phyloP scores from a whole-genome alignment of 2,329 filamentous ascomycete genomes.

The Aspergillus flavus region DNA sequence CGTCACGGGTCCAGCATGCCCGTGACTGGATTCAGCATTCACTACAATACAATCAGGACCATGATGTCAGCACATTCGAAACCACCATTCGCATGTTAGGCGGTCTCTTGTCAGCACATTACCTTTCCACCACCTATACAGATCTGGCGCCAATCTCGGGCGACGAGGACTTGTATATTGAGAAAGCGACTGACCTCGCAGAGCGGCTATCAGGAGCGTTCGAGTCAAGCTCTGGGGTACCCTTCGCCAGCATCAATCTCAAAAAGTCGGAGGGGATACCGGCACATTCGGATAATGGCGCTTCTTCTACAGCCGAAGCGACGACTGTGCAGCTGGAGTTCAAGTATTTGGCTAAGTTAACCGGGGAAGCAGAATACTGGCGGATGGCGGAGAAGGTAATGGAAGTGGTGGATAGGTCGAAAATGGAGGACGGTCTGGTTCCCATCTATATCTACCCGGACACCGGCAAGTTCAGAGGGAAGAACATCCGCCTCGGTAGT shows the following conservation, averaged over 20 bases:
- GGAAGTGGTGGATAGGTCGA: constrained; percentile 82
- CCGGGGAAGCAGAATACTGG: constrained; percentile 91
- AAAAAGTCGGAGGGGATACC: constrained; percentile 73
- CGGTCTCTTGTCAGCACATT: constrained; percentile 88
- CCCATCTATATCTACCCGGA: constrained; percentile 88
- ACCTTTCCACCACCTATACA: constrained; percentile 82
- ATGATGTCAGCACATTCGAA: constrained; percentile 97
- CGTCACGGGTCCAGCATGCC: constrained; percentile 78
- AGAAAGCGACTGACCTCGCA: constrained; percentile 91
- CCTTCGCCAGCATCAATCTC: constrained; percentile 87
- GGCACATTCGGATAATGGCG: constrained; percentile 82
- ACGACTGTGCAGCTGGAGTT: constrained; percentile 92
- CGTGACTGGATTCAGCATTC: constrained; percentile 84
- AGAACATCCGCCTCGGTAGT: constrained; percentile 89
- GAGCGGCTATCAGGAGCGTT: constrained; percentile 87
- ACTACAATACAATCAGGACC: constrained; percentile 84
- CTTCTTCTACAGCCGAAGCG: constrained; percentile 91
- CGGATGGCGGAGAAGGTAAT: constrained; percentile 89
- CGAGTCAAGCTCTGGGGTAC: constrained; percentile 81
- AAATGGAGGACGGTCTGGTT: constrained; percentile 76
- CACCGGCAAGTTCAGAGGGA: constrained; percentile 74
- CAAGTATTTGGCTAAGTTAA: constrained; percentile 94
- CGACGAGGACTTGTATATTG: constrained; percentile 88
- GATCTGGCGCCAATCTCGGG: constrained; percentile 73
- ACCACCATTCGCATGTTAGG: constrained; percentile 98